A percentile compares a stretch with the other conserved stretches of the same genome.
These are phyloP conservation scores for Neoboletus magnificus DNA, from an alignment of 768 basidiomycete genomes.

Conservation along the genomic window DNA sequence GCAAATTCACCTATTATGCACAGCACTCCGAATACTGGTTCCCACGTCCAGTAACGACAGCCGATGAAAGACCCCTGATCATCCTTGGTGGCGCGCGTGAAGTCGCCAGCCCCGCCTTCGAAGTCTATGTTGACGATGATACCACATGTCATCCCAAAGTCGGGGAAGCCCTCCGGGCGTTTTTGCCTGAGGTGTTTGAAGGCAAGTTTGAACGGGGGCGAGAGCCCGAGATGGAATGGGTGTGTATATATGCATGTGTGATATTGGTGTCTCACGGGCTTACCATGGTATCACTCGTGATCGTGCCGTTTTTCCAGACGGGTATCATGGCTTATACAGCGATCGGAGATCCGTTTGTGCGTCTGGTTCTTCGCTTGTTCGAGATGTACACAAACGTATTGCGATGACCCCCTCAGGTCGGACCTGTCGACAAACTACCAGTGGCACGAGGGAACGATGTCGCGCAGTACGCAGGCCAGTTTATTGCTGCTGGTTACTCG, in stretches of 20 bases:
- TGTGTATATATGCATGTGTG: slow-evolving; percentile 28
- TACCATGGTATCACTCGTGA: too few species aligned
- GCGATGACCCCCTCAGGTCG: slow-evolving; percentile 43
- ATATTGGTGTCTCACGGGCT: background rate
- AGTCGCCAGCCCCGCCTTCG: slow-evolving; percentile 38
- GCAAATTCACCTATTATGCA: background rate
- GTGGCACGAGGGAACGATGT: slow-evolving; percentile 10
- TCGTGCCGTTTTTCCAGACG: slow-evolving; percentile 42
- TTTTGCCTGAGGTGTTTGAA: slow-evolving; percentile 58
- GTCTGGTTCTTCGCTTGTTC: slow-evolving; percentile 16
- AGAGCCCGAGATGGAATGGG: slow-evolving; percentile 83
- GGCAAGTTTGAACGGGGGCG: slow-evolving; percentile 44
- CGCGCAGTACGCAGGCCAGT: slow-evolving; percentile 51
- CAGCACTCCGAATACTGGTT: slow-evolving; percentile 78
- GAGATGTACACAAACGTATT: too few species aligned
- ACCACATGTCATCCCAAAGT: slow-evolving; percentile 46
- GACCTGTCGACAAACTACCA: slow-evolving; percentile 45
- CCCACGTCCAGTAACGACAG: slow-evolving; percentile 48
- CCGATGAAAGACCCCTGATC: slow-evolving; percentile 48
- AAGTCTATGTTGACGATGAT: slow-evolving; percentile 59
- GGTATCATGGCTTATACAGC: slow-evolving; percentile 80
- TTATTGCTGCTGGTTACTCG: slow-evolving; percentile 66
- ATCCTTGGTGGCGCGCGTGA: slow-evolving; percentile 73
- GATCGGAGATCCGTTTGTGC: slow-evolving; percentile 62
- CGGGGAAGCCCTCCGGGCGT: slow-evolving; percentile 49